A percentile compares a stretch with the other conserved stretches of the same genome.
Conservation (phyloP, 768 basidiomycete species). For the Ramaria sp. region DNA sequence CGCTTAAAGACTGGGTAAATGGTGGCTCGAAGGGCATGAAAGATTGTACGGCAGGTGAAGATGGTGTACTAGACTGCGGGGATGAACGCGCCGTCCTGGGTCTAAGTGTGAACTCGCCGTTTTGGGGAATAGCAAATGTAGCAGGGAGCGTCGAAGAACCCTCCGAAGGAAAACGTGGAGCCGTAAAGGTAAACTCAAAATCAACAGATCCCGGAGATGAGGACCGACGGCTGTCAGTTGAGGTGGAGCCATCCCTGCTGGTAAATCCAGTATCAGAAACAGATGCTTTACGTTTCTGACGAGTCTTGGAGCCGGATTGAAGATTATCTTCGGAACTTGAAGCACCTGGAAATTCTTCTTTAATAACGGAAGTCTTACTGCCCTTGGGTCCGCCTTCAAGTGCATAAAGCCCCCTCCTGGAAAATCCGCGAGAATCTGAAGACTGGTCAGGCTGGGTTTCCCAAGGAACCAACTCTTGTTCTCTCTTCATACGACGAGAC, state of each 20-base stretch:
- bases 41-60: not conserved
- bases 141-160: not conserved
- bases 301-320: not conserved
- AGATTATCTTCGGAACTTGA: not conserved
- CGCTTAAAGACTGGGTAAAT: not conserved
- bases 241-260: not conserved
- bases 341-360: not conserved
- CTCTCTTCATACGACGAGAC: not conserved
- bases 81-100: not conserved
- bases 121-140: slow-evolving; percentile 14
- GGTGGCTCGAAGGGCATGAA: not conserved
- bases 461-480: not conserved
- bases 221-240: not conserved
- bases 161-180: not conserved
- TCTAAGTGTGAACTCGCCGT: not conserved
- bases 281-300: not conserved
- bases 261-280: not conserved
- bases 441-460: not conserved
- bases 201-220: not conserved
- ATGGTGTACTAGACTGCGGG: not conserved
- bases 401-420: not conserved
- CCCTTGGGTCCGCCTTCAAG: not conserved
- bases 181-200: slow-evolving; percentile 8
- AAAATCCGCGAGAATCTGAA: not conserved
- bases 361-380: not conserved